Evolutionary conservation across 176 grass and related monocot genomes (phyloP).

Genomic region (Musa acuminata): DNA sequence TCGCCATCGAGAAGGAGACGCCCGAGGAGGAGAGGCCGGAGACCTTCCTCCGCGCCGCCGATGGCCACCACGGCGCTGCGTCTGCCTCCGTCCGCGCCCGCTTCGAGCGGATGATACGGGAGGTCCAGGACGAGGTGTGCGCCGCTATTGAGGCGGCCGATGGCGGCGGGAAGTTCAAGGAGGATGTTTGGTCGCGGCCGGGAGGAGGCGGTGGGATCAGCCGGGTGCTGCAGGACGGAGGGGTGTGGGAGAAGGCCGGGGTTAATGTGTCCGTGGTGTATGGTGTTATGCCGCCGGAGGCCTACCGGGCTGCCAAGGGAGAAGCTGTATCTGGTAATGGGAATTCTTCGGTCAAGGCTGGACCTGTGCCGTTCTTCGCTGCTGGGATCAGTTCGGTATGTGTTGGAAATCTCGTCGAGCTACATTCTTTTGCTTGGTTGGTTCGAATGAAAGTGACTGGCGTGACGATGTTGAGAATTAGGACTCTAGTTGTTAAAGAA

Average conservation of each 20-base stretch:
- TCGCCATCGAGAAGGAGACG: conserved; percentile 91
- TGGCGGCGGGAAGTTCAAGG: conserved; percentile 55
- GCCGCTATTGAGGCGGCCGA: conserved; percentile 76
- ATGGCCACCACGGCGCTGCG: conserved; percentile 24
- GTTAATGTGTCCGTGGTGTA: conserved; percentile 96
- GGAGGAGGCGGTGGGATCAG: conserved; percentile 91
- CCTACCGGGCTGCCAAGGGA: conserved; percentile 87
- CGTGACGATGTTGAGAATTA: neutral
- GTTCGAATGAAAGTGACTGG: neutral
- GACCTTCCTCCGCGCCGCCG: conserved; percentile 65
- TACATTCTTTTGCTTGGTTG: neutral
- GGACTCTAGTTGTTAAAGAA: neutral
- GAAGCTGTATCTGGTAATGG: conserved; percentile 30
- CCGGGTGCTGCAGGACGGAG: conserved; percentile 80
- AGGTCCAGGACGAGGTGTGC: conserved; percentile 80
- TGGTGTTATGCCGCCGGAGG: conserved; percentile 86
- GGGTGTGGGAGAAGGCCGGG: conserved; percentile 88
- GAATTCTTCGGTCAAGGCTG: conserved; percentile 36
- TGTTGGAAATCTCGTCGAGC: neutral
- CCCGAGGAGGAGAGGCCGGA: conserved; percentile 83
- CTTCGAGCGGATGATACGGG: conserved; percentile 92
- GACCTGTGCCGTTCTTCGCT: conserved; percentile 85
- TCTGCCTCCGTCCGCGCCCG: conserved; percentile 62
- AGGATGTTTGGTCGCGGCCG: conserved; percentile 90
- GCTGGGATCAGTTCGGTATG: conserved; percentile 91